These are phyloP conservation scores for Amylostereum areolatum DNA, from an alignment of 1,284 basidiomycete species.

Conservation along the genomic window DNA sequence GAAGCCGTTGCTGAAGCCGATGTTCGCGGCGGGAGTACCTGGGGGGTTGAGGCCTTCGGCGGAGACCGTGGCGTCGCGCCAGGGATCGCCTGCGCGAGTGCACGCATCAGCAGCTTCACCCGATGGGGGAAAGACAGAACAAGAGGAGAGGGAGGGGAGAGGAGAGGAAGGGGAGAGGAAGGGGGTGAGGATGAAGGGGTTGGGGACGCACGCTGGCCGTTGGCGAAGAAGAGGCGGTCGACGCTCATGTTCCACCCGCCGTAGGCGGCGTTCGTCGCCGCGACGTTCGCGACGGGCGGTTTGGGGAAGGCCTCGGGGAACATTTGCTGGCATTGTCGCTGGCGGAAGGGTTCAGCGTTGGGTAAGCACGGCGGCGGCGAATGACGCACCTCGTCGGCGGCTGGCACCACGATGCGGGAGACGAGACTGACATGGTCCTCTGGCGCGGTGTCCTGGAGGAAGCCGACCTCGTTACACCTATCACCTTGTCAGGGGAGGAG, in stretches of 20 bases:
- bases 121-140: too few species aligned
- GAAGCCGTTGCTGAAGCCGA: slow-evolving; percentile 54
- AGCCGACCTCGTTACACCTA: slow-evolving; percentile 68
- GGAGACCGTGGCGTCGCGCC: slow-evolving; percentile 63
- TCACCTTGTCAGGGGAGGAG: background rate
- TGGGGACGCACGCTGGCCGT: slow-evolving; percentile 31
- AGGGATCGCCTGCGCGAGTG: slow-evolving; percentile 55
- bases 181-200: too few species aligned
- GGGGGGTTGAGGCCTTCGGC: slow-evolving; percentile 40
- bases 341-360: too few species aligned
- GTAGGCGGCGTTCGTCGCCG: slow-evolving; percentile 44
- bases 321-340: slow-evolving; percentile 59
- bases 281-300: slow-evolving; percentile 28
- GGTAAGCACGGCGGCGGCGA: too few species aligned
- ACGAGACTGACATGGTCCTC: slow-evolving; percentile 43
- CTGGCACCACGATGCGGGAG: slow-evolving; percentile 52
- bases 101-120: background rate
- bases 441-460: slow-evolving; percentile 56
- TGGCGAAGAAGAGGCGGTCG: slow-evolving; percentile 61
- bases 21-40: slow-evolving; percentile 48
- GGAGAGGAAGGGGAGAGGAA: background rate
- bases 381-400: slow-evolving; percentile 53
- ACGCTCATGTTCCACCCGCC: slow-evolving; percentile 55
- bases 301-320: slow-evolving; percentile 51
- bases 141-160: background rate